Evolutionary conservation across 2,329 filamentous ascomycete species (phyloP).

Genomic region (Fusarium nodosum): DNA sequence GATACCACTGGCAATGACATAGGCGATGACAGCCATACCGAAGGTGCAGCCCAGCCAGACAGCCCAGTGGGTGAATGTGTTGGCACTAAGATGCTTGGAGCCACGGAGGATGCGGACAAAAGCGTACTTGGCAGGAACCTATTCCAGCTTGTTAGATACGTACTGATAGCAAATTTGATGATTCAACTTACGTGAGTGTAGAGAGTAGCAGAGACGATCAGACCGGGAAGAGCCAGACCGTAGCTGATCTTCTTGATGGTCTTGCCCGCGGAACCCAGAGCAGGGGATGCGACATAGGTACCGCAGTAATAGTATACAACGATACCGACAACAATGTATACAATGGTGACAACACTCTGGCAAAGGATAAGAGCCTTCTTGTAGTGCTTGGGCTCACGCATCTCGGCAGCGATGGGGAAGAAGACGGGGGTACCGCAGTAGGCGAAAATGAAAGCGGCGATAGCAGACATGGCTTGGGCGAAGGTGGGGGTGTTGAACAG

Average conservation of each 20-base stretch:
- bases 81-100: slow-evolving; percentile 52
- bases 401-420: slow-evolving; percentile 53
- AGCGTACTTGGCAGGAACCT: slow-evolving; percentile 38
- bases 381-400: slow-evolving; percentile 52
- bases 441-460: slow-evolving; percentile 55
- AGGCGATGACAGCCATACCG: slow-evolving; percentile 47
- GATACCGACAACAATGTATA: slow-evolving; percentile 53
- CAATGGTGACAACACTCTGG: slow-evolving; percentile 50
- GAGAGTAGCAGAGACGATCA: slow-evolving; percentile 48
- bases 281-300: slow-evolving; percentile 62
- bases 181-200: slow-evolving; percentile 47
- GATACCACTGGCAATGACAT: slow-evolving; percentile 46
- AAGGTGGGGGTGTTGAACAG: slow-evolving; percentile 52
- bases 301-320: slow-evolving; percentile 64
- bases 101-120: slow-evolving; percentile 48
- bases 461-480: slow-evolving; percentile 51
- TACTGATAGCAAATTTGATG: accelerated
- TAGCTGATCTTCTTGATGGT: slow-evolving; percentile 61
- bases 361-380: slow-evolving; percentile 49
- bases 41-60: slow-evolving; percentile 52
- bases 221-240: slow-evolving; percentile 53
- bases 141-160: background rate
- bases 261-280: slow-evolving; percentile 61
- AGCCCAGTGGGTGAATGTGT: slow-evolving; percentile 51
- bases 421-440: slow-evolving; percentile 56